These are phyloP conservation scores for Plasmodium adleri DNA, from an alignment of 169 alveolate species.

Conservation along the genomic window DNA sequence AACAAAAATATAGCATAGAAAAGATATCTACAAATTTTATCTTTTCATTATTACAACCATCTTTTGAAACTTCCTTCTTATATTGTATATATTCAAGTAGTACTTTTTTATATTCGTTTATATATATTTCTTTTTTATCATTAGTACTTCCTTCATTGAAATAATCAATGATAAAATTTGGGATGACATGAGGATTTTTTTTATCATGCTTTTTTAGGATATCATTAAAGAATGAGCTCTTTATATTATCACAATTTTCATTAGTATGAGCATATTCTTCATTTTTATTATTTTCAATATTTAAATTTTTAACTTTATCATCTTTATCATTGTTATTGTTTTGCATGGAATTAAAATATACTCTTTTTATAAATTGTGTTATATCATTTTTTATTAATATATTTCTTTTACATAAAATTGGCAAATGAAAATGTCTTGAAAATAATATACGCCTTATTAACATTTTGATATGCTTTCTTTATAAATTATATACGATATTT, in stretches of 20 bases:
- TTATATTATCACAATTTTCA: neutral
- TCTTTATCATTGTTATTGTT: neutral
- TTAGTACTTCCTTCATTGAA: neutral
- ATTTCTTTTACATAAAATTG: neutral
- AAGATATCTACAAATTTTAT: conserved; percentile 31
- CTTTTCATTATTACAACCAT: conserved; percentile 8
- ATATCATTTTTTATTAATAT: conserved; percentile 5
- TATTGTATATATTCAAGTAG: conserved; percentile 5
- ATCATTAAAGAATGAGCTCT: neutral
- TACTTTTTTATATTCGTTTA: conserved; percentile 29
- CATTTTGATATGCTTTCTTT: conserved; percentile 1
- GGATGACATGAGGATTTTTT: conserved; percentile 2
- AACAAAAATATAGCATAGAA: conserved; percentile 50
- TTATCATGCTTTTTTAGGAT: neutral
- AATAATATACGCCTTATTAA: neutral
- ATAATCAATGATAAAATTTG: conserved; percentile 25
- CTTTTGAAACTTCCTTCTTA: neutral
- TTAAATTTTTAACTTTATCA: neutral
- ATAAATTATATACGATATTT: neutral
- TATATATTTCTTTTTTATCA: conserved; percentile 13
- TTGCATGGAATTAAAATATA: conserved; percentile 7
- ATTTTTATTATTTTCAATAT: neutral
- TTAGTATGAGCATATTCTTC: neutral
- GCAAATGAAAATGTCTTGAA: no score
- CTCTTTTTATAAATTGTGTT: neutral